These are phyloP conservation scores for Hypoxylon sp. DNA, from an alignment of 2,329 filamentous ascomycete genomes.

Conservation along the genomic window DNA sequence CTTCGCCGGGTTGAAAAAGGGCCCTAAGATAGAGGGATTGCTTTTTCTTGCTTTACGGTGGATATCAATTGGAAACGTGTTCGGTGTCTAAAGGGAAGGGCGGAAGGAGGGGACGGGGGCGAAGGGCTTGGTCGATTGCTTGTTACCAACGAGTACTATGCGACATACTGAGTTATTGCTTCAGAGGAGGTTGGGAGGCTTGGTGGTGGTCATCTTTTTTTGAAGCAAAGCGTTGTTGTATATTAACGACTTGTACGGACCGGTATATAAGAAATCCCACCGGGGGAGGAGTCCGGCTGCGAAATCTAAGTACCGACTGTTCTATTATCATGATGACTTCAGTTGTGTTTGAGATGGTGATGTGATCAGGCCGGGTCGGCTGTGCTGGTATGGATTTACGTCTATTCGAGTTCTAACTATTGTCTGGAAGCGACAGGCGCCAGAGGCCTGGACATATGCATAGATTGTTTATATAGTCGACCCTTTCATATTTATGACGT, in stretches of 20 bases:
- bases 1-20: constrained; percentile 12
- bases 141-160: constrained; percentile 16
- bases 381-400: neutral
- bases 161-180: constrained; percentile 18
- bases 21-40: constrained; percentile 29
- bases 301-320: constrained; percentile 29
- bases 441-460: neutral
- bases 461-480: neutral
- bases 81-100: constrained; percentile 34
- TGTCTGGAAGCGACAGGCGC: neutral
- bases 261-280: constrained; percentile 31
- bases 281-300: constrained; percentile 27
- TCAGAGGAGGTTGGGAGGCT: constrained; percentile 20
- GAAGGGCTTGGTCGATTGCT: constrained; percentile 17
- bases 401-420: neutral
- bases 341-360: neutral
- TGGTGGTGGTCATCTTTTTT: constrained; percentile 16
- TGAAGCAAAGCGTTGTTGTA: constrained; percentile 40
- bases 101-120: constrained; percentile 6
- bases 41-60: constrained; percentile 28
- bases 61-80: constrained; percentile 35
- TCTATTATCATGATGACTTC: constrained; percentile 58
- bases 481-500: neutral
- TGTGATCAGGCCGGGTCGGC: neutral
- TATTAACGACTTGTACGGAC: constrained; percentile 41